phyloP scores from a whole-genome alignment of 352 stramenopile species.

The Globisporangium acanthophoron region DNA sequence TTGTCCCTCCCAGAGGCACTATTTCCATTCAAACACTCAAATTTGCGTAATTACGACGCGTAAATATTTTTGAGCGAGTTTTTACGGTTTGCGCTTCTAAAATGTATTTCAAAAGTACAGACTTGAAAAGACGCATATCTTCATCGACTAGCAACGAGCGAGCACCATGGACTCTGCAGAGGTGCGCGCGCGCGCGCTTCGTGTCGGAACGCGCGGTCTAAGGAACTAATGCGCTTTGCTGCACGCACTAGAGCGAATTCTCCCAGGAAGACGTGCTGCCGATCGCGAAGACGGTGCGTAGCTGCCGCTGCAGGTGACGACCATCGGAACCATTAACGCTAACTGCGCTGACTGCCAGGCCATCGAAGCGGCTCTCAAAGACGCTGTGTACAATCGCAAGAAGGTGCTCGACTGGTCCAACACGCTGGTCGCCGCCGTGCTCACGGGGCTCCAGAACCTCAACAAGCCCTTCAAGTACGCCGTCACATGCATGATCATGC shows the following conservation, averaged over 20 bases:
- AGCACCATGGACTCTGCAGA: constrained; percentile 42
- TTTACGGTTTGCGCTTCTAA: no score
- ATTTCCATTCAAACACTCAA: background rate
- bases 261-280: constrained; percentile 72
- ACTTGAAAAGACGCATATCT: no score
- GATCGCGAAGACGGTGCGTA: constrained; percentile 55
- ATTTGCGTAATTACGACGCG: constrained; percentile 15
- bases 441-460: constrained; percentile 78
- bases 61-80: no score
- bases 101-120: no score
- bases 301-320: background rate
- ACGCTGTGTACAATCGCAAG: constrained; percentile 83
- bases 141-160: background rate
- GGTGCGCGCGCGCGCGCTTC: constrained; percentile 8
- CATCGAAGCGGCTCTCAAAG: constrained; percentile 72
- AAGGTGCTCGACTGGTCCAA: constrained; percentile 86
- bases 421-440: constrained; percentile 68
- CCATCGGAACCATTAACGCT: background rate
- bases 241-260: constrained; percentile 54
- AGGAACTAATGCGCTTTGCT: background rate
- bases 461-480: constrained; percentile 86
- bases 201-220: no score
- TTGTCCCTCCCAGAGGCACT: background rate
- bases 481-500: constrained; percentile 85
- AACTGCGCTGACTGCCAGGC: constrained; percentile 20